These are phyloP conservation scores for Ramaria rubella DNA, from an alignment of 768 basidiomycete genomes.

Conservation along the genomic window DNA sequence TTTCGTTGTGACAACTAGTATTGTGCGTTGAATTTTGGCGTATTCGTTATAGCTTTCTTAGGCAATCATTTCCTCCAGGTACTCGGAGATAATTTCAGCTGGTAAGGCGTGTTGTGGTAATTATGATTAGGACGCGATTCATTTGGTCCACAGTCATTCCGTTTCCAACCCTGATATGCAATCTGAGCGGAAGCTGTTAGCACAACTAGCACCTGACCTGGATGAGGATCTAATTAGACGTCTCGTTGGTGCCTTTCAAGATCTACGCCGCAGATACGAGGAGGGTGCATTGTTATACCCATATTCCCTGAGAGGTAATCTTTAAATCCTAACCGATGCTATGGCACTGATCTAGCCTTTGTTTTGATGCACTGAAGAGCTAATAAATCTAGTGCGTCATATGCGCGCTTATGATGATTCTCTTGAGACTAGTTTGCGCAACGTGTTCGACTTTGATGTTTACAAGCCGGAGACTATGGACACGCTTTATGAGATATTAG, in stretches of 20 bases:
- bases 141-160: conserved; percentile 36
- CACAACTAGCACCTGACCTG: conserved; percentile 57
- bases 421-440: conserved; percentile 52
- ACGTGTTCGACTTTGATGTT: conserved; percentile 66
- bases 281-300: conserved; percentile 54
- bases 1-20: not conserved
- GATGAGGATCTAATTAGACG: conserved; percentile 45
- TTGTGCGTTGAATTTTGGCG: not conserved
- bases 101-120: conserved; percentile 13
- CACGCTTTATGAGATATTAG: conserved; percentile 49
- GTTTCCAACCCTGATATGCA: conserved; percentile 61
- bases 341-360: not conserved
- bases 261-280: conserved; percentile 53
- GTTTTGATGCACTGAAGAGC: conserved; percentile 31
- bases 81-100: conserved; percentile 61
- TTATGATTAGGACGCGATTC: not conserved
- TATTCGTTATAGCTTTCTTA: conserved; percentile 47
- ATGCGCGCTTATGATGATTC: conserved; percentile 53
- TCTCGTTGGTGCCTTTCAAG: conserved; percentile 60
- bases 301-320: conserved; percentile 58
- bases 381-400: conserved; percentile 61
- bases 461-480: conserved; percentile 61
- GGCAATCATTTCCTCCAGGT: conserved; percentile 71
- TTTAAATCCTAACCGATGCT: not conserved
- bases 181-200: conserved; percentile 54